Percentiles rank a stretch among this genome's conserved stretches.
phyloP scores from a whole-genome alignment of 2,329 filamentous ascomycete species.

The Alternaria novae-zelandiae region DNA sequence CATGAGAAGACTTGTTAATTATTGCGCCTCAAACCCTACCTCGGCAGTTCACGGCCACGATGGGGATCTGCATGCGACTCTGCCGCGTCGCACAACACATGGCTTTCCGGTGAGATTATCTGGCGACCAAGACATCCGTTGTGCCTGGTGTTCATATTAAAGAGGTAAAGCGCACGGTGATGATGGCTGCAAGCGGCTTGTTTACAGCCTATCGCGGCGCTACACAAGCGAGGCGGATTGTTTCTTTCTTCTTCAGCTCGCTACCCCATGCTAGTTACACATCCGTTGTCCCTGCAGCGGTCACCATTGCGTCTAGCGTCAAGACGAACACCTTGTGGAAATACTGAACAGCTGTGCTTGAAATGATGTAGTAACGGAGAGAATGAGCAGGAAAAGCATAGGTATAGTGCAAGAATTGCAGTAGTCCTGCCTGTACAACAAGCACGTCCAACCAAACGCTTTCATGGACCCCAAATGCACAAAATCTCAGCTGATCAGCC shows the following conservation, averaged over 20 bases:
- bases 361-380: background rate
- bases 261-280: constrained; percentile 8
- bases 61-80: background rate
- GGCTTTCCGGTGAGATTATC: constrained; percentile 5
- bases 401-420: background rate
- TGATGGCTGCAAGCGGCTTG: background rate
- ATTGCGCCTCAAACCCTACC: background rate
- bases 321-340: background rate
- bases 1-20: background rate
- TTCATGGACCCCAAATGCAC: background rate
- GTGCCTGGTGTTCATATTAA: constrained; percentile 3
- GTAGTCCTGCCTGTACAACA: background rate
- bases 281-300: background rate
- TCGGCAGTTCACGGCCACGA: background rate
- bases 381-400: background rate
- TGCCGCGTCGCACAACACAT: background rate
- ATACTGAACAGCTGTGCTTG: background rate
- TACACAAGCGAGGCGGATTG: background rate
- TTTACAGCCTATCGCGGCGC: constrained; percentile 2
- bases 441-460: background rate
- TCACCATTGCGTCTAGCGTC: background rate
- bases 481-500: constrained; percentile 4
- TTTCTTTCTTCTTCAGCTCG: constrained; percentile 9
- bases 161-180: background rate
- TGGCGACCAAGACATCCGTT: background rate